These are phyloP conservation scores for Sporothrix brasiliensis DNA, from an alignment of 2,329 filamentous ascomycete genomes.

Conservation along the genomic window DNA sequence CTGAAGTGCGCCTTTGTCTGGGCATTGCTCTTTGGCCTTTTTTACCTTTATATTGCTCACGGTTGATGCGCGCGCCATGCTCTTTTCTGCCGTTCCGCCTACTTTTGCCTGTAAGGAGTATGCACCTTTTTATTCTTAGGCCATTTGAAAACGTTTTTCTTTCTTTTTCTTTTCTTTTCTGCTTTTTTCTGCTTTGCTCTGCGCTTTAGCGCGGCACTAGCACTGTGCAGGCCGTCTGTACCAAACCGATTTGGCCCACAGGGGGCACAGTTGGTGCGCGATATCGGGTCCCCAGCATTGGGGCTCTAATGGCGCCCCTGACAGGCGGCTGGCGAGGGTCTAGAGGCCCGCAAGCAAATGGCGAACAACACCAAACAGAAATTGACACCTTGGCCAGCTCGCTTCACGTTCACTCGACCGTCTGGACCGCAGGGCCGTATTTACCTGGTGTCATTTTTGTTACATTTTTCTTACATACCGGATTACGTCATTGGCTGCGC, in stretches of 20 bases:
- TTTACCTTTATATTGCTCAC: background rate
- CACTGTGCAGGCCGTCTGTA: background rate
- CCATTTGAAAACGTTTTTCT: background rate
- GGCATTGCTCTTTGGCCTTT: background rate
- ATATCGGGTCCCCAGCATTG: conserved; percentile 15
- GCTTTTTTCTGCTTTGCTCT: background rate
- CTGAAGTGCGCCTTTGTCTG: background rate
- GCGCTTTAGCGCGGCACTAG: conserved; percentile 1
- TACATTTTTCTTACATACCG: conserved; percentile 18
- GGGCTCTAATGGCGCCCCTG: too few species aligned
- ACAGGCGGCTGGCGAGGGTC: conserved; percentile 2
- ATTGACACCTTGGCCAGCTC: background rate
- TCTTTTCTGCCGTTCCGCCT: conserved; percentile 1
- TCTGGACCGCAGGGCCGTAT: conserved; percentile 1
- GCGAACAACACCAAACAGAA: background rate
- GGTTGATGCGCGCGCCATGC: background rate
- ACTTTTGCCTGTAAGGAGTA: conserved; percentile 5
- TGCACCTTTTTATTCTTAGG: background rate
- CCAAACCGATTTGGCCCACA: conserved; percentile 17
- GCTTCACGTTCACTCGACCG: background rate
- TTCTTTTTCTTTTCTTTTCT: background rate
- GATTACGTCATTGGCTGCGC: conserved; percentile 25
- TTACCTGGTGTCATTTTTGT: conserved; percentile 21
- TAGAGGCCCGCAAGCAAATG: conserved; percentile 6
- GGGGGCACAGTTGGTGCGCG: background rate